Base-by-base conservation (phyloP, 805 yeast species). In the Ogataea siamensis region DNA sequence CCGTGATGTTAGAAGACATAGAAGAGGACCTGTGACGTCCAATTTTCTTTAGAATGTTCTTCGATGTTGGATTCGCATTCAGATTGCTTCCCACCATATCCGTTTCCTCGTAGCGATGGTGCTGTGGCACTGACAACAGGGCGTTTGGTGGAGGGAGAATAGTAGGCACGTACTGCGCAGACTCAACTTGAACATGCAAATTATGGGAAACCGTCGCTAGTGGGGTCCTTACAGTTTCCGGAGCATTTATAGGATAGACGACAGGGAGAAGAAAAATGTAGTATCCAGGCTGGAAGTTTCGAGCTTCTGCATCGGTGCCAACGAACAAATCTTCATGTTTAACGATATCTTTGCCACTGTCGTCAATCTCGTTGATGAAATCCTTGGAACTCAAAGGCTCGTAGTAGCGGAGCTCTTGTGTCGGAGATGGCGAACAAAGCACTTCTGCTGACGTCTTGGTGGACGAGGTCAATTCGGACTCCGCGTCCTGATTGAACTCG, bases 221-320 rank as follows among this genome's bases (percentile, higher is more conserved):
- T 7, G 78, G 68, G 1, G 83, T 70, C 5, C 60, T 54, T 10
- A 78, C 65, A 0, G 85, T 59, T 34, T 84, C 86, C 0, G 91
- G 85, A 2, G 81, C 72, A 39, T 69, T 71, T 17, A 75, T 67
- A 0, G 87, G 83, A 36, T 82, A 71, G 5, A 76, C 58, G 0
- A 79, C 63, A 0, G 93, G 91, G 5, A 83, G 56, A 13, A 80
- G 55, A 51, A 81, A 84, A 2, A 83, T 72, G 52, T 84, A 84
- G 47, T 80, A 74, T 15, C 94, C 94, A 1, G 89, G 76, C 45
- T 72, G 72, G 45, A 62, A 66, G 11, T 52, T 46, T 15, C 46
- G 44, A 5, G 43, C 15, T 12, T 46, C 45, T 6, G 28, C 27
- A 8, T 30, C 20, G 17, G 28, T 35, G 7, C 36, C 31, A n/a